Conservation (phyloP, 2,329 filamentous ascomycete genomes). For the Capronia americana region DNA sequence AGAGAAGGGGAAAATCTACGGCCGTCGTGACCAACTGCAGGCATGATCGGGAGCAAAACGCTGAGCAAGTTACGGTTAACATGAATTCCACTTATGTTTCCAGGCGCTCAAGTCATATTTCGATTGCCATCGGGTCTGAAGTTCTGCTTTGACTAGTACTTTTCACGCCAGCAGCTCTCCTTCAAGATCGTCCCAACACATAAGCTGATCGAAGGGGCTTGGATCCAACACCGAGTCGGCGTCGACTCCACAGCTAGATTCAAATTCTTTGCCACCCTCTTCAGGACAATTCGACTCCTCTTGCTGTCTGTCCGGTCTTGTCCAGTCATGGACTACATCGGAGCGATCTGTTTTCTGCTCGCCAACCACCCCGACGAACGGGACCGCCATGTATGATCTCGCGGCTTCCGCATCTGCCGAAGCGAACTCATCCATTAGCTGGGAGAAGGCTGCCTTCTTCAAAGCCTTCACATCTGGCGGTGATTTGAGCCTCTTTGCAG, state of each 20-base stretch:
- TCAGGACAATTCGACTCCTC: neutral
- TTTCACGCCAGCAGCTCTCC: slow-evolving; percentile 5
- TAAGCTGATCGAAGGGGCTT: slow-evolving; percentile 16
- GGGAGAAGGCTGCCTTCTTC: slow-evolving; percentile 3
- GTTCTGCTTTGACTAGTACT: neutral
- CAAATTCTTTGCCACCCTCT: neutral
- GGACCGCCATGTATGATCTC: slow-evolving; percentile 5
- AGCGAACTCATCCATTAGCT: slow-evolving; percentile 5
- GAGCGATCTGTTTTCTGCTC: slow-evolving; percentile 12
- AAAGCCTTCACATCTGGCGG: slow-evolving; percentile 5
- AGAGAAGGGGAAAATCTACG: neutral
- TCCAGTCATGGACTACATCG: slow-evolving; percentile 3
- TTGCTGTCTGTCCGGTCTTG: neutral
- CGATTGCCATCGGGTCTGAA: neutral
- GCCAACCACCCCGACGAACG: slow-evolving; percentile 19
- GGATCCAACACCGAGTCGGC: neutral
- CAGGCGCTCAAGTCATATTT: neutral
- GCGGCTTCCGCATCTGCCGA: neutral
- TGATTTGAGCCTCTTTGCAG: slow-evolving; percentile 25
- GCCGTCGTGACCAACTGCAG: neutral
- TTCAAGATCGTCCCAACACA: slow-evolving; percentile 15
- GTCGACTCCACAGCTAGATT: neutral
- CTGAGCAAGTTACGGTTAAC: neutral
- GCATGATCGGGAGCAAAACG: neutral
- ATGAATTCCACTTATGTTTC: neutral